Evolutionary conservation across 2,329 filamentous ascomycete genomes (phyloP).

Genomic region (Fusarium udum): DNA sequence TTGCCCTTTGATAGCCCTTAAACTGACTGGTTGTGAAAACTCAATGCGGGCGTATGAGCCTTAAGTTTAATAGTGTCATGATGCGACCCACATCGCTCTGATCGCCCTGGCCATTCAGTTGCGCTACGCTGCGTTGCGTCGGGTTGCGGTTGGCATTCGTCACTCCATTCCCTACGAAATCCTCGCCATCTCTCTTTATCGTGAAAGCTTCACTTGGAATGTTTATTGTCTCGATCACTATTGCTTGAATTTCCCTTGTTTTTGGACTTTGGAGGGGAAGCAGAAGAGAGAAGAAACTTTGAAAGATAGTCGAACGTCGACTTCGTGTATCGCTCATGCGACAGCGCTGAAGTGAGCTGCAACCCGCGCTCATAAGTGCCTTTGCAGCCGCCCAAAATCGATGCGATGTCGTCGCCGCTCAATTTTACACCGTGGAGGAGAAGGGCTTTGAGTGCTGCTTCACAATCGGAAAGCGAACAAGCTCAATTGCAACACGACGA

Average conservation of each 20-base stretch:
- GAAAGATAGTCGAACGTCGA: neutral
- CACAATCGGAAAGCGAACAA: conserved; percentile 42
- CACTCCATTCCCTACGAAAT: conserved; percentile 41
- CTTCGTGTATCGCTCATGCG: conserved; percentile 29
- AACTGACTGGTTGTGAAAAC: conserved; percentile 6
- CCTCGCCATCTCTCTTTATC: conserved; percentile 29
- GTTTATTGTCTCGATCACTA: conserved; percentile 20
- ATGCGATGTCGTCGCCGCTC: conserved; percentile 58
- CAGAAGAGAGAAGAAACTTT: neutral
- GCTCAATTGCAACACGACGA: conserved; percentile 42
- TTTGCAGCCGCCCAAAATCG: conserved; percentile 20
- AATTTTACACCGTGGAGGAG: conserved; percentile 61
- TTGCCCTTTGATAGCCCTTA: conserved; percentile 1
- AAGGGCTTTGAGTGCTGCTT: conserved; percentile 52
- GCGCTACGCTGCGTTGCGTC: conserved; percentile 4
- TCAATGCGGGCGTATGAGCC: conserved; percentile 29
- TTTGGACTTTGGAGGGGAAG: neutral
- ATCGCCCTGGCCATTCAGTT: conserved; percentile 35
- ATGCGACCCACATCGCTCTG: conserved; percentile 37
- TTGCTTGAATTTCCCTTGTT: conserved; percentile 21
- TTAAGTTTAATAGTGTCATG: conserved; percentile 38
- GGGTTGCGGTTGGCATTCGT: conserved; percentile 28
- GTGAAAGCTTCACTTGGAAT: conserved; percentile 35
- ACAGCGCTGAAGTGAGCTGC: conserved; percentile 28
- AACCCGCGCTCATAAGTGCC: conserved; percentile 30